These are phyloP conservation scores for Plasmopara muralis DNA, from an alignment of 352 stramenopile genomes.

Conservation along the genomic window DNA sequence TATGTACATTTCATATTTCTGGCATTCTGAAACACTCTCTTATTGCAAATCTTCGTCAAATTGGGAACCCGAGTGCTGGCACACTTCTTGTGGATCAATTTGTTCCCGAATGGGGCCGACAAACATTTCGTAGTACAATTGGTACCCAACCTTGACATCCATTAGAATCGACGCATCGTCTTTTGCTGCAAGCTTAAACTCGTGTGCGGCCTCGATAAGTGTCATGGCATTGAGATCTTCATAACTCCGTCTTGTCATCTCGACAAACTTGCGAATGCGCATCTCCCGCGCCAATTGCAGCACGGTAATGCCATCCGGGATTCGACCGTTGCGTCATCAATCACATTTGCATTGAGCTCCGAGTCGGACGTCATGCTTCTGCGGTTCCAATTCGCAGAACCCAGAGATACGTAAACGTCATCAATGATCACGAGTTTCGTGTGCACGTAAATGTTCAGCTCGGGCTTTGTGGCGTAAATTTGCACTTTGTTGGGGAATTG, in stretches of 20 bases:
- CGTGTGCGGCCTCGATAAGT: conserved; percentile 37
- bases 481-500: conserved; percentile 22
- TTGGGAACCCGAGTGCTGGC: too few relatives aligned
- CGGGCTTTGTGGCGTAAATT: conserved; percentile 38
- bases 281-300: conserved; percentile 36
- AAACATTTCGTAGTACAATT: too few relatives aligned
- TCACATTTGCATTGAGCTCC: conserved; percentile 47
- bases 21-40: too few relatives aligned
- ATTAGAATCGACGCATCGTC: conserved; percentile 3
- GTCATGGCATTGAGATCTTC: conserved; percentile 34
- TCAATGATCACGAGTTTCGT: conserved; percentile 54
- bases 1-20: too few relatives aligned
- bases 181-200: conserved; percentile 26
- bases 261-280: conserved; percentile 53
- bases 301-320: conserved; percentile 28
- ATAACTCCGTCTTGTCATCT: conserved; percentile 38
- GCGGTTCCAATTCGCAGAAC: conserved; percentile 61
- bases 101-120: too few relatives aligned
- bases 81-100: too few relatives aligned
- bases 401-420: conserved; percentile 54
- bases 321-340: conserved; percentile 32
- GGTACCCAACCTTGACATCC: too few relatives aligned
- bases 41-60: too few relatives aligned
- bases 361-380: conserved; percentile 43
- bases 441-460: conserved; percentile 41